Base-by-base conservation (phyloP, 495 filamentous ascomycete species). In the Cercophora samala region DNA sequence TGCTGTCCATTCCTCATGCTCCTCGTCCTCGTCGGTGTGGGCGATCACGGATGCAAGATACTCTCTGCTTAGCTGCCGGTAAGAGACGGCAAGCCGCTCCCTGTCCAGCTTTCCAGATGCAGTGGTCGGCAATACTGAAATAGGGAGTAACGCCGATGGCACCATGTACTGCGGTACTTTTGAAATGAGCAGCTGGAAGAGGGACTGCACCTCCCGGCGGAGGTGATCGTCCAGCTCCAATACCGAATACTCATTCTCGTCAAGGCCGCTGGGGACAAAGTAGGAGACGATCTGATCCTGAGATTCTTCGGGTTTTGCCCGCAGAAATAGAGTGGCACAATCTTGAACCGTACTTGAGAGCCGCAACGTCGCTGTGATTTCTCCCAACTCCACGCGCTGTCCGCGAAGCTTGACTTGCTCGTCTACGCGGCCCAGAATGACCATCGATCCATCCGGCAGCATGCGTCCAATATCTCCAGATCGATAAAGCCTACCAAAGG, bases 371-470 rank as follows among this genome's bases (percentile, higher is more conserved):
- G 78, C 76, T 59, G 86, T 90, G 46, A 97, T 89, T 75, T 97
- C 94, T 3, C 85, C 86, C 6, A 94, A 83, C 32, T 93, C 91
- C 5, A 93, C 86, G 8, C 91, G 84, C 67, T 93, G 88, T 1
- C 92, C 92, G 23, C 91, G 85, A 25, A 96, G 80, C 69, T 95
- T 96, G 71, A 93, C 86, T 80, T 93, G 92, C 58, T 89, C 90
- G 69, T 96, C 91, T 0, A 86, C 79, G 18, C 92, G 84, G 17
- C 91, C 90, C n/a, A 87, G 77, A 68, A 92, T 93, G 26, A 90
- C 82, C 32, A 92, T 79, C 6, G 85, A 85, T 0, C 89, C 88
- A 73, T 93, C 89, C 0, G 85, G 79, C 22, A 94, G 82, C 73
- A 93, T 78, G 26, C 91, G 80, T 0, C 90, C 92, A 32, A 90